Base-by-base conservation (phyloP, 148 eudicot species). In the Amaranthus cruentus region DNA sequence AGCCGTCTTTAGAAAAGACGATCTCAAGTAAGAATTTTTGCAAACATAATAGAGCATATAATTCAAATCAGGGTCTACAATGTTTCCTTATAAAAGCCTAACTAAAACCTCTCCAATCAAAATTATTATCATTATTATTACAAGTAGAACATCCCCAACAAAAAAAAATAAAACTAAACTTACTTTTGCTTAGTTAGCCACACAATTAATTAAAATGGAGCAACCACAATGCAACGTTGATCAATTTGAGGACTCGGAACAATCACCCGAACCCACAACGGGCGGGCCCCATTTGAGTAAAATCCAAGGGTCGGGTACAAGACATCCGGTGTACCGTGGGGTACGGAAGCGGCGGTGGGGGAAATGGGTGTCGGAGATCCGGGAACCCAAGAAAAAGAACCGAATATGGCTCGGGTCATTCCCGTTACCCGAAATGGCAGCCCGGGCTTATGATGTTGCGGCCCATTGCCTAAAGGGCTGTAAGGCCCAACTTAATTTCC, bases 301-400 rank as follows among this genome's bases (percentile, higher is more conserved):
- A 38, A 7, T 9, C 54, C 54, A 51, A 7, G 73, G 47, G 5
- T n/a, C 72, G 7, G 82, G 69, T 72, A 85, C 87, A 0, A 78
- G 87, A 42, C 85, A 85, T 68, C 89, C 93, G 5, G 74, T 85
- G 6, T 89, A 83, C 78, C 85, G 87, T 1, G 93, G 93, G 4
- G 88, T 89, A 9, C 78, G 93, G 10, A 82, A 78, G 68, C 79
- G 93, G 18, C 73, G 85, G 38, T 89, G 93, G 93, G 93, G 93
- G 1, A 87, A 85, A 81, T 89, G 93, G 93, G 93, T 89, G 10
- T 89, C 93, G 3, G 93, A 89, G 49, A 89, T 89, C 69, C 85
- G 93, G 3, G 93, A 89, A 66, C 93, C 93, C 6, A 72, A 79
- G 38, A 87, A 87, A 70, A 87, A 85, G 74, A 76, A 68, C 47